Evolutionary conservation across 2,329 filamentous ascomycete genomes (phyloP).

Genomic region (Cordyceps cicadae): DNA sequence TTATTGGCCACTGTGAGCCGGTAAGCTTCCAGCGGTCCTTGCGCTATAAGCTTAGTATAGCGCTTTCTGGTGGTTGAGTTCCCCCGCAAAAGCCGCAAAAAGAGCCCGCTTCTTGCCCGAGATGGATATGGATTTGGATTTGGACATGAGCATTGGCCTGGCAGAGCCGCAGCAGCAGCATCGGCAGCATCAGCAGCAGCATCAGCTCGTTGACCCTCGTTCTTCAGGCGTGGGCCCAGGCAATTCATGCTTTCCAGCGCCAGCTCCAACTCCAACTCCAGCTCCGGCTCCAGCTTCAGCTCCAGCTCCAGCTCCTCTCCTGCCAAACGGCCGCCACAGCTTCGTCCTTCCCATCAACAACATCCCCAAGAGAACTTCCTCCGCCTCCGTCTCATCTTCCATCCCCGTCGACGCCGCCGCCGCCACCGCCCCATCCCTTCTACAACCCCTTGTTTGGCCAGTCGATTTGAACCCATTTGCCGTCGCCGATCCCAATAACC

Average conservation of each 20-base stretch:
- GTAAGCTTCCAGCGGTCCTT: neutral
- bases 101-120: neutral
- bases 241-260: constrained; percentile 5
- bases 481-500: neutral
- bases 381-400: neutral
- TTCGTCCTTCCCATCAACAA: neutral
- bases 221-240: neutral
- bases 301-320: neutral
- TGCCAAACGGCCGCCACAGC: constrained; percentile 5
- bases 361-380: neutral
- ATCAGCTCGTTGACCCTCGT: neutral
- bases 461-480: constrained; percentile 8
- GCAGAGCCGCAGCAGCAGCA: neutral
- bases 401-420: neutral
- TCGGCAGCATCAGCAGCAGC: no score
- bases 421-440: neutral
- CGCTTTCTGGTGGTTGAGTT: neutral
- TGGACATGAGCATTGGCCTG: neutral
- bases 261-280: neutral
- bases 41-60: neutral
- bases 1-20: neutral
- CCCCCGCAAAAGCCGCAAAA: constrained; percentile 1
- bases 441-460: constrained; percentile 4
- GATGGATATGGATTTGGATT: constrained; percentile 2
- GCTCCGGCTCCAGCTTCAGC: neutral